Evolutionary conservation across 306 rosid genomes (phyloP).

Genomic region (Biancaea sappan): DNA sequence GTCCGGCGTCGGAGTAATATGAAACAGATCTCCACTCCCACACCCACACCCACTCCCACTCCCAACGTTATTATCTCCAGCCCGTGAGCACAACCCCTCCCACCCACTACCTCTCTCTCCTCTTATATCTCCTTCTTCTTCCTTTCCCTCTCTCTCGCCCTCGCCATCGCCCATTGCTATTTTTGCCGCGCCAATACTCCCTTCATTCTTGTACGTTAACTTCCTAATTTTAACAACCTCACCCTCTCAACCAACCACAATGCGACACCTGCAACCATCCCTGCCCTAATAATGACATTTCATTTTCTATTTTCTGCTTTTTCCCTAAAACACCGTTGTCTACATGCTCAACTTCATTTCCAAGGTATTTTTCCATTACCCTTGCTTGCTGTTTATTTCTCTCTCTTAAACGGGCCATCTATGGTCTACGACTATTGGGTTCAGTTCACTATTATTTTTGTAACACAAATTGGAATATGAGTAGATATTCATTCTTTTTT

Average conservation of each 20-base stretch:
- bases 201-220: not conserved
- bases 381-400: too few species aligned
- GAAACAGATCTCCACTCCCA: slow-evolving; percentile 50
- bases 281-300: not conserved
- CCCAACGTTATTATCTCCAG: slow-evolving; percentile 30
- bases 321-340: too few species aligned
- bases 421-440: too few species aligned
- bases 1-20: slow-evolving; percentile 50
- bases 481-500: too few species aligned
- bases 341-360: too few species aligned
- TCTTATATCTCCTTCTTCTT: not conserved
- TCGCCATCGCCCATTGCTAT: slow-evolving; percentile 37
- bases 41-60: slow-evolving; percentile 42
- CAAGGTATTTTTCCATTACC: too few species aligned
- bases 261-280: not conserved
- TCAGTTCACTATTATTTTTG: too few species aligned
- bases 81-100: slow-evolving; percentile 27
- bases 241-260: not conserved
- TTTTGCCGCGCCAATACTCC: slow-evolving; percentile 18
- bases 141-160: not conserved
- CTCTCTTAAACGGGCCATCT: too few species aligned
- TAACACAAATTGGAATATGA: too few species aligned
- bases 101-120: slow-evolving; percentile 26
- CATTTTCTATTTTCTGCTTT: too few species aligned
- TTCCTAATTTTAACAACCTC: not conserved